phyloP scores from a whole-genome alignment of 2,329 filamentous ascomycete species.

The Neoscytalidium dimidiatum region DNA sequence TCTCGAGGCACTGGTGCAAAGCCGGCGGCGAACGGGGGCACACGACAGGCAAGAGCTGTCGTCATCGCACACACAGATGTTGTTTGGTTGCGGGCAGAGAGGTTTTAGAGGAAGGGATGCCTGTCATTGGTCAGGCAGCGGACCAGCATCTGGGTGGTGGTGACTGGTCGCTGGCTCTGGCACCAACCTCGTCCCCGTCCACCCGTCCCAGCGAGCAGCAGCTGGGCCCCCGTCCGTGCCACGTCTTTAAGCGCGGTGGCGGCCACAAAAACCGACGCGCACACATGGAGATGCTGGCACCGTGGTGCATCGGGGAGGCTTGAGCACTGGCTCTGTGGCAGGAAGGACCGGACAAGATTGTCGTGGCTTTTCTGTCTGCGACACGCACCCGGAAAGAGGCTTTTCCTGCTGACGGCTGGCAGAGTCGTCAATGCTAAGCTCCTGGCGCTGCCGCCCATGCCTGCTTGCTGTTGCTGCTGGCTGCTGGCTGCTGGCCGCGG shows the following conservation, averaged over 20 bases:
- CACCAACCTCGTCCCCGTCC: background rate
- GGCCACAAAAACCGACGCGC: constrained; percentile 4
- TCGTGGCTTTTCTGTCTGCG: background rate
- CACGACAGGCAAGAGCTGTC: background rate
- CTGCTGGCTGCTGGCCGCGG: background rate
- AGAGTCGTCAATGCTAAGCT: constrained; percentile 2
- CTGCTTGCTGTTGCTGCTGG: background rate
- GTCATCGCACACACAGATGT: constrained; percentile 1
- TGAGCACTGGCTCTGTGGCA: background rate
- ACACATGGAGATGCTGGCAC: background rate
- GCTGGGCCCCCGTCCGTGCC: constrained; percentile 2
- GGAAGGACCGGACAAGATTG: background rate
- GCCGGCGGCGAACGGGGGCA: background rate
- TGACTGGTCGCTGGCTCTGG: background rate
- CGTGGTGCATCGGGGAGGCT: background rate
- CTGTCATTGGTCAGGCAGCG: background rate
- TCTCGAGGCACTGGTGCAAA: background rate
- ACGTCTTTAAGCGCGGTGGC: constrained; percentile 5
- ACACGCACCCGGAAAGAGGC: background rate
- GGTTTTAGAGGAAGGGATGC: background rate
- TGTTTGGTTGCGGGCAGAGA: background rate
- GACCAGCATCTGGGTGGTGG: background rate
- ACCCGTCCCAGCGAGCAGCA: too few relatives aligned
- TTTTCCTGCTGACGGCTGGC: background rate
- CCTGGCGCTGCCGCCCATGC: background rate